Evolutionary conservation across 257 asterid species (phyloP), one percentile per base, ranked within the genome.

Genomic region (Przewalskia tangutica): DNA sequence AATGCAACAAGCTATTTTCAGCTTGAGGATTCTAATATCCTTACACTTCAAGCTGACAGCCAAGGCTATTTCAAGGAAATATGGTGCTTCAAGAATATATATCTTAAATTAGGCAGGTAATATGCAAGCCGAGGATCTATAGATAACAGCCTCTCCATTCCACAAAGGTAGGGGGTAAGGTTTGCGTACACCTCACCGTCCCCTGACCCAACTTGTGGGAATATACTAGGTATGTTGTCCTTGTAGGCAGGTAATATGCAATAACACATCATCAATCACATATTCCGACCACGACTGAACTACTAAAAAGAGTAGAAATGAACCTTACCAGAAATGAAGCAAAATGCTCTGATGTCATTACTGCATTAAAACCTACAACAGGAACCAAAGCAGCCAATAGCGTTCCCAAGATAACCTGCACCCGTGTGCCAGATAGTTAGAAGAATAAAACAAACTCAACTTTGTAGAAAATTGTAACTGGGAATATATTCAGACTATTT

Each of bases 281-380:
- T 44, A 20, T 44, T 11, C 78, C 55, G 8, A 11, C 8, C 42
- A 73, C 8, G 60, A 12, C 42, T 13, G 3, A 20, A 12, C 60
- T 48, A 20, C 42, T 46, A 50, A 80, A 14, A 85, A 76, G 50
- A 62, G 81, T 7, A 70, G 42, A 58, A 84, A 51, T 73, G 60
- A 68, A 77, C 82, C 97, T 91, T 84, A 95, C 99, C 85, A 95
- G 83, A 90, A 95, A 95, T 16, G 99, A 95, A 46, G 97, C 98
- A 86, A 95, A 95, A 87, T 95, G 99, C 85, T 95, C 99, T 4
- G 99, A 95, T 77, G 99, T 95, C 98, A 95, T 88, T 78, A 95
- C 97, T 76, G 99, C 99, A 88, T 95, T 95, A 87, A 95, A 95
- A 36, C 99, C 99, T 81, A 95, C 99, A 84, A 95, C 99, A 55